Percentiles rank a stretch among this genome's conserved stretches.
phyloP scores from a whole-genome alignment of 169 alveolate species.

The Amoebophrya sp. region DNA sequence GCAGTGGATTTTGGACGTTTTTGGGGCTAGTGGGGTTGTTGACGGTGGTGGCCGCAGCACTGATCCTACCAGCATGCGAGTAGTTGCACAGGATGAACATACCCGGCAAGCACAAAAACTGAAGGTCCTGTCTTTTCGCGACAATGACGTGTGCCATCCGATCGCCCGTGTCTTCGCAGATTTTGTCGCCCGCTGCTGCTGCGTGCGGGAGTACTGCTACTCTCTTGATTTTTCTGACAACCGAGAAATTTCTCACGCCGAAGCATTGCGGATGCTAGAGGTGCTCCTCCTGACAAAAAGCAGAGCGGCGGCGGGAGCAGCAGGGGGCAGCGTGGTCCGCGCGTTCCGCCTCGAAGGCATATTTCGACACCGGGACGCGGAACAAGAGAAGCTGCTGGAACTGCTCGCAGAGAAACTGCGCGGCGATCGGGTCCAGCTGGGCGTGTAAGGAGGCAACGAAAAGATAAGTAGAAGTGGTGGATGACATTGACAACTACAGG shows the following conservation, averaged over 20 bases:
- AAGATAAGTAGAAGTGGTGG: no score
- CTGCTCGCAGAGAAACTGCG: no score
- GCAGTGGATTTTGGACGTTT: neutral
- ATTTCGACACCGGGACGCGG: no score
- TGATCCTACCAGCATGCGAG: neutral
- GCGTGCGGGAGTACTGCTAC: neutral
- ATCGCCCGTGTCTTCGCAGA: neutral
- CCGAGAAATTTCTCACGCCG: neutral
- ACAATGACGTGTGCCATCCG: neutral
- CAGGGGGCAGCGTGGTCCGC: neutral
- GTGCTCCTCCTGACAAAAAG: neutral
- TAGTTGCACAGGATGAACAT: neutral
- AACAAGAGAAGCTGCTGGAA: no score
- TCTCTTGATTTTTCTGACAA: neutral
- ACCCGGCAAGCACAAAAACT: neutral
- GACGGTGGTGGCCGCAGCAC: neutral
- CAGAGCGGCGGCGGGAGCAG: neutral
- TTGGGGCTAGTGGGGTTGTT: neutral
- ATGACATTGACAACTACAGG: no score
- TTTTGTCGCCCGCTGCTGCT: neutral
- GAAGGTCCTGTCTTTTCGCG: neutral
- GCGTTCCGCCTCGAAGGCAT: neutral
- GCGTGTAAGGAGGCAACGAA: no score
- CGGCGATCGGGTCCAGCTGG: no score
- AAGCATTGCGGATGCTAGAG: no score